These are phyloP conservation scores for Hyaloscypha hepaticicola DNA, from an alignment of 495 filamentous ascomycete genomes.

Conservation along the genomic window DNA sequence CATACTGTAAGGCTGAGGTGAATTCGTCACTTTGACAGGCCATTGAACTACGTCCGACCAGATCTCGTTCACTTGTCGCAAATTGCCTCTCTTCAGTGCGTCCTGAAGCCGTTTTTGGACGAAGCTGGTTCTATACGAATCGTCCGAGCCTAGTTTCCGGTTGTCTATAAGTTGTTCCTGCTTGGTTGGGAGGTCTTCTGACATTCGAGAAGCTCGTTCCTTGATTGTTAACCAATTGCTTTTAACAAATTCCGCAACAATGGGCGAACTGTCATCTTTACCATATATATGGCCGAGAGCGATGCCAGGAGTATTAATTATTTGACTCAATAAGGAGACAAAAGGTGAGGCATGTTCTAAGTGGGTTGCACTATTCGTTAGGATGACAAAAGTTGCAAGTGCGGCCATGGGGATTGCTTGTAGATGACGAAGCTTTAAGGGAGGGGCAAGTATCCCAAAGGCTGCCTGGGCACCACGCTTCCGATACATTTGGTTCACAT, in stretches of 20 bases:
- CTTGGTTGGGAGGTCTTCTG: not conserved
- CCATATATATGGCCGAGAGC: not conserved
- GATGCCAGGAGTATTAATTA: conserved; percentile 27
- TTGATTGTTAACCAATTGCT: not conserved
- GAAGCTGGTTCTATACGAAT: not conserved
- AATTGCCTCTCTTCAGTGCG: conserved; percentile 18
- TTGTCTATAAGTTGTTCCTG: not conserved
- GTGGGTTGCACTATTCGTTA: conserved; percentile 34
- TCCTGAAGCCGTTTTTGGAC: conserved; percentile 23
- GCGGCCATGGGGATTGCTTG: conserved; percentile 35
- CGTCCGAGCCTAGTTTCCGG: not conserved
- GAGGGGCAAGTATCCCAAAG: conserved; percentile 37
- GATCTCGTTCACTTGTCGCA: conserved; percentile 17
- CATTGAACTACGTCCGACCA: conserved; percentile 22
- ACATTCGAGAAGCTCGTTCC: not conserved
- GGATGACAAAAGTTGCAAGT: conserved; percentile 43
- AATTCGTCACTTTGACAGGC: conserved; percentile 10
- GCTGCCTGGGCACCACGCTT: conserved; percentile 21
- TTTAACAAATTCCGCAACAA: not conserved
- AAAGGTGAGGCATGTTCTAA: conserved; percentile 28
- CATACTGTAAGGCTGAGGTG: not conserved
- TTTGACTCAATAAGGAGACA: conserved; percentile 26
- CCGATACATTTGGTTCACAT: conserved; percentile 21
- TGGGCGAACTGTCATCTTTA: not conserved
- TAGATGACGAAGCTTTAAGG: conserved; percentile 31